Base-by-base conservation (phyloP, 805 yeast species). In the Wickerhamomyces queroliae region DNA sequence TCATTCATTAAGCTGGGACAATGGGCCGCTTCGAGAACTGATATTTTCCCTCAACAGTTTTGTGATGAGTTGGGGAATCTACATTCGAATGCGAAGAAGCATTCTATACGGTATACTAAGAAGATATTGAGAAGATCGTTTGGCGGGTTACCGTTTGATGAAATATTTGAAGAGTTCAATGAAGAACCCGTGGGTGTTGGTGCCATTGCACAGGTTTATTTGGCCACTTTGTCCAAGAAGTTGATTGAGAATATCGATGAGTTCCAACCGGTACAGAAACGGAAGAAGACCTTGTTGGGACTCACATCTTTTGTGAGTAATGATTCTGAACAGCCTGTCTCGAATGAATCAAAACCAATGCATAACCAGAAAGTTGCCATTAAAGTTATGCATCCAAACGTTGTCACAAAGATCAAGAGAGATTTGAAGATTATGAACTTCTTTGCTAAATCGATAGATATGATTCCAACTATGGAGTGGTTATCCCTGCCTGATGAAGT, bases 11-110 rank as follows among this genome's bases (percentile, higher is more conserved):
- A 87, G 60, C 72, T 93, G 41, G 99, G 98, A 4, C 99, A 93
- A 65, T 93, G 99, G 99, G 99, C 99, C 0, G 97, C 97, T 3
- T 84, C 96, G 10, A 75, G 99, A 60, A 86, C 95, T 0, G 99
- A 93, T 62, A 83, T 93, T 25, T 91, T 93, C 63, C 83, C 96
- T 3, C 66, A 64, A 35, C 85, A 74, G 30, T 63, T 91, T 60
- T 91, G 98, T 58, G 74, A 76, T 18, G 89, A 85, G 53, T 63
- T 93, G 49, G 76, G 86, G 9, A 64, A 73, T 19, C 64, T 93
- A 40, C 99, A 93, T 59, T 85, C 96, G 5, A 77, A 87, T 55
- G 91, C 89, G 9, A 77, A 74, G 42, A 72, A 82, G 6, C 99
- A 93, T 64, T 64, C 83, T 0, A 59, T 86, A 24, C 48, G 55